phyloP scores from a whole-genome alignment of 2,329 filamentous ascomycete genomes.

The Calonectria hawksworthii region DNA sequence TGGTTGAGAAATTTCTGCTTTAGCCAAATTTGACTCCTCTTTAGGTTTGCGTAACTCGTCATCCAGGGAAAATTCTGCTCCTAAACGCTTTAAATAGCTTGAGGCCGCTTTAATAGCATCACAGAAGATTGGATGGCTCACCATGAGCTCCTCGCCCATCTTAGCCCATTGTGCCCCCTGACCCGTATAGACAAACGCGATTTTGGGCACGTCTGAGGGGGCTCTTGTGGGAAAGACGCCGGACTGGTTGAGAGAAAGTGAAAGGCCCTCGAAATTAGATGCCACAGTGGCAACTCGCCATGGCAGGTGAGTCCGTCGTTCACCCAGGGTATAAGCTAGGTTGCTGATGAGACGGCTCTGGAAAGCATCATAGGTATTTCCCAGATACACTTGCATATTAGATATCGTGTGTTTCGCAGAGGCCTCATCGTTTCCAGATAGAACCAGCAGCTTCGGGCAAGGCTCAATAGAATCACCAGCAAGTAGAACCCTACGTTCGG shows the following conservation, averaged over 20 bases:
- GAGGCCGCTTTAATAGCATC: slow-evolving; percentile 50
- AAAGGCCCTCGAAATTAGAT: slow-evolving; percentile 59
- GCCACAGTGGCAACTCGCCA: slow-evolving; percentile 61
- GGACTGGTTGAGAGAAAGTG: slow-evolving; percentile 57
- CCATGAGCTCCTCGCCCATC: slow-evolving; percentile 55
- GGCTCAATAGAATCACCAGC: slow-evolving; percentile 27
- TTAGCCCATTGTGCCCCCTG: slow-evolving; percentile 56
- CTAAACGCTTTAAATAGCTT: slow-evolving; percentile 49
- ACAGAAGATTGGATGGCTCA: slow-evolving; percentile 52
- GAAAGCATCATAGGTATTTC: slow-evolving; percentile 58
- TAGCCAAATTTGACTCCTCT: slow-evolving; percentile 49
- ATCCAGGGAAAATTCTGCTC: slow-evolving; percentile 53
- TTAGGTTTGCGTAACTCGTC: slow-evolving; percentile 54
- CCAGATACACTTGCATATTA: slow-evolving; percentile 54
- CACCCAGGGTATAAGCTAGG: slow-evolving; percentile 62
- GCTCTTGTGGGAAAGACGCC: slow-evolving; percentile 26
- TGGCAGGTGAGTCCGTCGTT: slow-evolving; percentile 59
- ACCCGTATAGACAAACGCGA: slow-evolving; percentile 56
- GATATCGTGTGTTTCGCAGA: slow-evolving; percentile 48
- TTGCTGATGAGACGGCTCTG: slow-evolving; percentile 59
- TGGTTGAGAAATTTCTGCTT: slow-evolving; percentile 60
- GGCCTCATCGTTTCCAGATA: slow-evolving; percentile 55
- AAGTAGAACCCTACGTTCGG: slow-evolving; percentile 8
- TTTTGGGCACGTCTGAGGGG: slow-evolving; percentile 32
- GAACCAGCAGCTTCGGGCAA: slow-evolving; percentile 56